Evolutionary conservation across 192 early-diverging fungal species (phyloP).

Genomic region (Coemansia sp.): DNA sequence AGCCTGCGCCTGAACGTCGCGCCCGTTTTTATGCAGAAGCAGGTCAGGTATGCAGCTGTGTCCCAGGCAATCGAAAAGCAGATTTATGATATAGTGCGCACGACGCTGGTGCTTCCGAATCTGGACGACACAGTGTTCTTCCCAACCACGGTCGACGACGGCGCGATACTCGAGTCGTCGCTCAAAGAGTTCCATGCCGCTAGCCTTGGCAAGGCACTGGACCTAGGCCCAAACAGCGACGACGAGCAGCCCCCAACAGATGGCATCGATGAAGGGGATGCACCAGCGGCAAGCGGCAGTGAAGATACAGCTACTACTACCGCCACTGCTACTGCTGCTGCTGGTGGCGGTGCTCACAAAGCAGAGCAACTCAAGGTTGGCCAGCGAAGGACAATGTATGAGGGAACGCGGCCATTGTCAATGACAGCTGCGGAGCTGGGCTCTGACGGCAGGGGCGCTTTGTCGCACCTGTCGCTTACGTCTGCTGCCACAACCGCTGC

Average conservation of each 20-base stretch:
- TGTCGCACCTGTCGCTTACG: background rate
- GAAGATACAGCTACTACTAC: background rate
- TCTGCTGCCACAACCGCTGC: too few species aligned
- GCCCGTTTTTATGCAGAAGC: conserved; percentile 80
- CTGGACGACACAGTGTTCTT: conserved; percentile 87
- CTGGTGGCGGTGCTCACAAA: background rate
- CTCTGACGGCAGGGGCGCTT: background rate
- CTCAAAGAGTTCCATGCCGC: conserved; percentile 35
- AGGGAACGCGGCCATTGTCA: background rate
- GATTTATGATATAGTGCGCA: conserved; percentile 74
- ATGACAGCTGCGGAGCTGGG: background rate
- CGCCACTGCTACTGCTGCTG: background rate
- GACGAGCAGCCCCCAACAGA: too few species aligned
- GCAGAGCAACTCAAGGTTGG: background rate
- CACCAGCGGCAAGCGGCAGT: background rate
- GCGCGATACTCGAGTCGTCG: conserved; percentile 57
- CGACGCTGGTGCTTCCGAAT: conserved; percentile 78
- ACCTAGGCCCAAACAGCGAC: too few species aligned
- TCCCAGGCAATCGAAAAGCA: conserved; percentile 81
- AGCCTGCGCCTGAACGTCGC: conserved; percentile 68
- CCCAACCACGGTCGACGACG: conserved; percentile 49
- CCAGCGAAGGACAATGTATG: background rate
- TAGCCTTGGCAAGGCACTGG: conserved; percentile 20
- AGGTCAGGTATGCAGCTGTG: conserved; percentile 73
- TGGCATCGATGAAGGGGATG: too few species aligned